Conservation (phyloP, 352 stramenopile species). For the Phytophthora meadii region DNA sequence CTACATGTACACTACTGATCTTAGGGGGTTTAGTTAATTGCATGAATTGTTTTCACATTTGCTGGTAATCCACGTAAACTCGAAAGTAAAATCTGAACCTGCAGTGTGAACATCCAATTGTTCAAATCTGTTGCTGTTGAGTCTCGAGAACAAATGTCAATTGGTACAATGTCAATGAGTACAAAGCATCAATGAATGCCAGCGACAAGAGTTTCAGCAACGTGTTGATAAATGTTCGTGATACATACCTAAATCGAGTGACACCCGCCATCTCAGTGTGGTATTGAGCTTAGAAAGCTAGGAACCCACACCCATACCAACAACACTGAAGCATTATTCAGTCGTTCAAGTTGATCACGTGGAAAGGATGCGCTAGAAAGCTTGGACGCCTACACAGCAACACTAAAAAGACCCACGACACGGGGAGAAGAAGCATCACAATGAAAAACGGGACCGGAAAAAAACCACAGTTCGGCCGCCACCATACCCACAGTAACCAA, state of each 20-base stretch:
- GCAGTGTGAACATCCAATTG: conserved; percentile 1
- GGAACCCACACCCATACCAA: conserved; percentile 1
- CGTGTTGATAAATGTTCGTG: conserved; percentile 15
- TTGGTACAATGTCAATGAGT: conserved; percentile 30
- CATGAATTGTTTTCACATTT: too few species aligned
- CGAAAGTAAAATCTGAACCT: too few species aligned
- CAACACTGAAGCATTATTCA: background rate
- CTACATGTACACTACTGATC: too few species aligned
- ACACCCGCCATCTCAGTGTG: conserved; percentile 14
- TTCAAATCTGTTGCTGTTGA: conserved; percentile 19
- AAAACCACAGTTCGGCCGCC: conserved; percentile 7
- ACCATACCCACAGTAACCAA: too few species aligned
- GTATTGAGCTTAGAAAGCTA: conserved; percentile 3
- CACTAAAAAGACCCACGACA: background rate
- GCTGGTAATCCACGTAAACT: too few species aligned
- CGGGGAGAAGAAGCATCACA: too few species aligned
- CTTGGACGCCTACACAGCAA: background rate
- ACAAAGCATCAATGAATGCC: conserved; percentile 13
- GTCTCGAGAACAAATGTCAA: conserved; percentile 35
- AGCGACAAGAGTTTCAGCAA: conserved; percentile 26
- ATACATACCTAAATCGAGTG: background rate
- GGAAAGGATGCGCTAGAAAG: background rate
- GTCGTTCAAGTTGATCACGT: conserved; percentile 4
- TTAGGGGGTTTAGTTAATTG: too few species aligned
- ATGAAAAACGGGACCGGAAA: conserved; percentile 20